Evolutionary conservation across 371 early-diverging fungal genomes (phyloP).

Genomic region (Coemansia sp.): DNA sequence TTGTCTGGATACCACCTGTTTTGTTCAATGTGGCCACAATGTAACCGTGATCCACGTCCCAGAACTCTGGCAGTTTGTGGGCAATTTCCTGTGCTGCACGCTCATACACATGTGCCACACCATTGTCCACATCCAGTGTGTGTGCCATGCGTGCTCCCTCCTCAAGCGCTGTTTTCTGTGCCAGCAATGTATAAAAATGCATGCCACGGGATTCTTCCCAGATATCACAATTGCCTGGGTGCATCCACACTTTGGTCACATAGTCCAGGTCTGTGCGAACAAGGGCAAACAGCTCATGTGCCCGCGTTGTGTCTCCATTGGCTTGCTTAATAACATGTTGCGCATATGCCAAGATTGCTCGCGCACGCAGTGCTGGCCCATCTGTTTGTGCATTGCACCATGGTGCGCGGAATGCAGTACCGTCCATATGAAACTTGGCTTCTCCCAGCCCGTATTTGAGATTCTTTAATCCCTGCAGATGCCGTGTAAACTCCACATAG

Average conservation of each 20-base stretch:
- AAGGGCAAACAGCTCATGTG: constrained; percentile 26
- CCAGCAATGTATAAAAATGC: constrained; percentile 73
- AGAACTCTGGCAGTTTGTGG: constrained; percentile 45
- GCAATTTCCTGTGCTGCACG: neutral
- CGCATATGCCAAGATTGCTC: constrained; percentile 57
- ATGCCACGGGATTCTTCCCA: constrained; percentile 70
- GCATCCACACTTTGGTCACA: constrained; percentile 52
- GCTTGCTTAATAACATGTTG: constrained; percentile 1
- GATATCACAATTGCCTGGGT: constrained; percentile 27
- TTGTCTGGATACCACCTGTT: constrained; percentile 50
- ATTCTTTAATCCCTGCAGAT: constrained; percentile 10
- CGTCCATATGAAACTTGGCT: constrained; percentile 73
- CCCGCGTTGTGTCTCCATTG: neutral
- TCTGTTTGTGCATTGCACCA: constrained; percentile 85
- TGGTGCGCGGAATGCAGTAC: constrained; percentile 55
- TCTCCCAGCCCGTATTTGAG: constrained; percentile 63
- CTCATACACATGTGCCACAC: constrained; percentile 25
- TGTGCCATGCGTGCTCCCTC: constrained; percentile 56
- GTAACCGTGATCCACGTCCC: constrained; percentile 48
- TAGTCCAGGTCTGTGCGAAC: constrained; percentile 66
- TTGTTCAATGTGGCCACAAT: constrained; percentile 53
- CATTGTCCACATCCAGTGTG: constrained; percentile 9
- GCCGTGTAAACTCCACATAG: constrained; percentile 43
- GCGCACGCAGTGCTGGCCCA: constrained; percentile 76
- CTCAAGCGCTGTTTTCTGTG: constrained; percentile 62